A percentile compares a stretch with the other conserved stretches of the same genome.
Evolutionary conservation across 208 protist species (phyloP).

Genomic region (Vickermania spadyakhi): DNA sequence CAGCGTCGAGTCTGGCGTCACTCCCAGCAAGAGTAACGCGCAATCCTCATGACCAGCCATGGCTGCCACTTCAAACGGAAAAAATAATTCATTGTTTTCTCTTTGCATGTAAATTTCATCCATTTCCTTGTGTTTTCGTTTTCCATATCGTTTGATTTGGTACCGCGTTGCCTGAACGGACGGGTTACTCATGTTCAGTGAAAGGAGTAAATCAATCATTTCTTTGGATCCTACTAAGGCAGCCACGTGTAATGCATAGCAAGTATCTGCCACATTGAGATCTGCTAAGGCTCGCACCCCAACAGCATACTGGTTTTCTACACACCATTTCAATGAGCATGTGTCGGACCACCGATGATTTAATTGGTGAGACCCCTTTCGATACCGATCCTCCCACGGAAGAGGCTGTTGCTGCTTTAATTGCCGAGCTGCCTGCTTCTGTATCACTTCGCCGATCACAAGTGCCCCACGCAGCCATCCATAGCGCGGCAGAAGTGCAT

Average conservation of each 20-base stretch:
- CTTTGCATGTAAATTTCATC: conserved; percentile 6
- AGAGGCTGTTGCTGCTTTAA: too few species aligned
- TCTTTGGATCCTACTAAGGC: conserved; percentile 36
- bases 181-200: conserved; percentile 58
- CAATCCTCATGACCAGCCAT: conserved; percentile 27
- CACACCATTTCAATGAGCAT: conserved; percentile 56
- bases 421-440: conserved; percentile 14
- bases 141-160: too few species aligned
- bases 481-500: conserved; percentile 33
- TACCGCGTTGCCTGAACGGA: too few species aligned
- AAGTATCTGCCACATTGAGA: conserved; percentile 63
- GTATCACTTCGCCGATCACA: conserved; percentile 31
- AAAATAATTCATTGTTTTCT: conserved; percentile 14
- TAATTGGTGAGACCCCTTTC: conserved; percentile 2
- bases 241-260: conserved; percentile 46
- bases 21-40: conserved; percentile 37
- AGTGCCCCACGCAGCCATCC: conserved; percentile 60
- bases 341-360: conserved; percentile 7
- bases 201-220: conserved; percentile 51
- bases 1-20: not conserved
- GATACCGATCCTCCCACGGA: too few species aligned
- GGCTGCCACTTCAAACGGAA: conserved; percentile 62
- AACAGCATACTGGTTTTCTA: conserved; percentile 40
- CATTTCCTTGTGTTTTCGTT: too few species aligned
- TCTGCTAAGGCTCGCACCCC: conserved; percentile 70